Conservation (phyloP, 31 red algal genomes). For the Bonnemaisonia californica region DNA sequence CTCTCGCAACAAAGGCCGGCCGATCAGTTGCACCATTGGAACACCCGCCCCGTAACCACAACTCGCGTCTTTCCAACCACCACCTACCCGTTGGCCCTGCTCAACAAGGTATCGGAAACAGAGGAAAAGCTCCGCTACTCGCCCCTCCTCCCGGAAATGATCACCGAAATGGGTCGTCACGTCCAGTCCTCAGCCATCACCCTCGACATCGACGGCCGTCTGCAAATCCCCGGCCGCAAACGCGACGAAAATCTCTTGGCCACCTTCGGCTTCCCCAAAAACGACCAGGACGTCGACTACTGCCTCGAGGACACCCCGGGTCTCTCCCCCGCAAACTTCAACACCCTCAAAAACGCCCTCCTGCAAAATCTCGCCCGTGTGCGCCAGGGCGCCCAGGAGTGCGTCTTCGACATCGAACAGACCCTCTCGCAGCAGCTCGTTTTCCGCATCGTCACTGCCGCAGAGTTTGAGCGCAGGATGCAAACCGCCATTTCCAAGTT, state of each 20-base stretch:
- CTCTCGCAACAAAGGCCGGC: no score
- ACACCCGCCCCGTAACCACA: neutral
- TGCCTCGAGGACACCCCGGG: constrained; percentile 39
- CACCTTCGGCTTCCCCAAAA: constrained; percentile 28
- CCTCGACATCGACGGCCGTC: neutral
- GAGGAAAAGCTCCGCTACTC: neutral
- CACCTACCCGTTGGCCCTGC: neutral
- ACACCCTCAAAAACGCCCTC: constrained; percentile 22
- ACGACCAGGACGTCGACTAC: constrained; percentile 32
- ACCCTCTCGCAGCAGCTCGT: constrained; percentile 2
- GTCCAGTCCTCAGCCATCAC: neutral
- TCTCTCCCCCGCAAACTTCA: constrained; percentile 8
- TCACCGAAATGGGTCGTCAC: neutral
- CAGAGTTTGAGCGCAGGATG: constrained; percentile 17
- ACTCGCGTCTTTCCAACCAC: neutral
- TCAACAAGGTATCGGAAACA: neutral
- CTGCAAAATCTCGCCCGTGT: constrained; percentile 3
- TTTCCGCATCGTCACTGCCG: constrained; percentile 19
- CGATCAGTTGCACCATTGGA: neutral
- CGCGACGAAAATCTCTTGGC: neutral
- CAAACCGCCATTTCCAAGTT: constrained; percentile 10
- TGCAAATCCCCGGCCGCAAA: neutral
- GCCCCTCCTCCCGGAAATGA: neutral
- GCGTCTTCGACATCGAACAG: constrained; percentile 13
- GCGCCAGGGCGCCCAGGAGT: neutral